These are phyloP conservation scores for Penicillium chermesinum DNA, from an alignment of 495 filamentous ascomycete species.

Conservation along the genomic window DNA sequence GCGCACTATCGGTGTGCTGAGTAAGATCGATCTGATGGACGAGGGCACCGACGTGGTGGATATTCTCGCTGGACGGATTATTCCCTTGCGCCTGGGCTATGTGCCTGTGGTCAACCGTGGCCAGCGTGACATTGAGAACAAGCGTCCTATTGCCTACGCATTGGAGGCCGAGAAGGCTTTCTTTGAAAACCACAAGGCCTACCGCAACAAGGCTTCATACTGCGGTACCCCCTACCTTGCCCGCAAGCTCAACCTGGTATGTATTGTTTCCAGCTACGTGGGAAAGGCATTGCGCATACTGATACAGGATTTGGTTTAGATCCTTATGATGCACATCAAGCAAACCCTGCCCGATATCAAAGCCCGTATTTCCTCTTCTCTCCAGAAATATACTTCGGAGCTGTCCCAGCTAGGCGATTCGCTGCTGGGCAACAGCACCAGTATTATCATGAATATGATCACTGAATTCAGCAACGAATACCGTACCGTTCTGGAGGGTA, in stretches of 20 bases:
- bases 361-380: conserved; percentile 81
- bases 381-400: conserved; percentile 87
- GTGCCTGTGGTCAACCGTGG: conserved; percentile 98
- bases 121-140: conserved; percentile 98
- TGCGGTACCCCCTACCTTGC: conserved; percentile 97
- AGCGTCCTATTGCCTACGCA: conserved; percentile 85
- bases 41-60: conserved; percentile 98
- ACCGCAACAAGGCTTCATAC: conserved; percentile 96
- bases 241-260: conserved; percentile 86
- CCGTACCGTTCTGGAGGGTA: conserved; percentile 91
- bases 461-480: conserved; percentile 98
- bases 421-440: conserved; percentile 91
- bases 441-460: conserved; percentile 96
- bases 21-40: conserved; percentile 99
- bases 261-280: conserved; percentile 8
- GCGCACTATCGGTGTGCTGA: conserved; percentile 96
- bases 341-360: conserved; percentile 99
- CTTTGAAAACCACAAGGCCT: conserved; percentile 98
- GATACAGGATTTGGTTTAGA: conserved; percentile 44
- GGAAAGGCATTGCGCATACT: background rate
- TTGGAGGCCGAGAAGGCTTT: conserved; percentile 94
- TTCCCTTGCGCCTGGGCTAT: conserved; percentile 91
- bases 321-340: conserved; percentile 99
- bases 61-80: conserved; percentile 96
- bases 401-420: conserved; percentile 82